phyloP scores from a whole-genome alignment of 305 asterid species.

The Fraxinus floribunda region DNA sequence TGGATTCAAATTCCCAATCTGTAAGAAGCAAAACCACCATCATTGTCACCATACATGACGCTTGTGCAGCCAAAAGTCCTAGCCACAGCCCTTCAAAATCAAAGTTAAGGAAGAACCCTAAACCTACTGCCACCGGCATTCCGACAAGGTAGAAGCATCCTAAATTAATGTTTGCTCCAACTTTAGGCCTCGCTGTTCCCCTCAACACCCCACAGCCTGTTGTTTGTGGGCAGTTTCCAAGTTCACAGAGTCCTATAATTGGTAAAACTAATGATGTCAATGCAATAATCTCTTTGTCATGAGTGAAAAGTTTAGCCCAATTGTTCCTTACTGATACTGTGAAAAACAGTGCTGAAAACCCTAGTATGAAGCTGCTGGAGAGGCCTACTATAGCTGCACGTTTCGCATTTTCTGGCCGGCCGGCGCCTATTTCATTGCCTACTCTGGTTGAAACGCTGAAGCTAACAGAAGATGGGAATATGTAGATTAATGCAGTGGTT shows the following conservation, averaged over 20 bases:
- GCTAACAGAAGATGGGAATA: conserved; percentile 48
- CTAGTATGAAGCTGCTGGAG: conserved; percentile 29
- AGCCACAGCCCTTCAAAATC: conserved; percentile 51
- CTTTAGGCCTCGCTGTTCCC: conserved; percentile 45
- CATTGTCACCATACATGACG: conserved; percentile 46
- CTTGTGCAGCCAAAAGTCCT: conserved; percentile 48
- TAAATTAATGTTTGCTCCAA: conserved; percentile 46
- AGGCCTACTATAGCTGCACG: conserved; percentile 39
- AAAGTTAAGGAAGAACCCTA: conserved; percentile 31
- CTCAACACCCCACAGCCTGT: conserved; percentile 48
- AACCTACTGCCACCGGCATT: conserved; percentile 39
- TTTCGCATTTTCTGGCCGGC: conserved; percentile 34
- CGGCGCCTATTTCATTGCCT: conserved; percentile 42
- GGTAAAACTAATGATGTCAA: conserved; percentile 39
- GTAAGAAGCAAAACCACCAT: conserved; percentile 32
- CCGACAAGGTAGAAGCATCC: conserved; percentile 50
- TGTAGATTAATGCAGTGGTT: conserved; percentile 44
- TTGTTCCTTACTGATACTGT: conserved; percentile 35
- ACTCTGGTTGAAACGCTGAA: conserved; percentile 48
- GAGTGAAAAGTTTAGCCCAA: conserved; percentile 44
- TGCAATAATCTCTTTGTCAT: conserved; percentile 33
- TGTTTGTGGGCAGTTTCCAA: conserved; percentile 47
- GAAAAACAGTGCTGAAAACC: conserved; percentile 37
- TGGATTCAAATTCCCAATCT: conserved; percentile 44
- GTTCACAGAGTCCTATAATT: conserved; percentile 45